Conservation (phyloP, 306 rosid genomes). For the Cicer bijugum region DNA sequence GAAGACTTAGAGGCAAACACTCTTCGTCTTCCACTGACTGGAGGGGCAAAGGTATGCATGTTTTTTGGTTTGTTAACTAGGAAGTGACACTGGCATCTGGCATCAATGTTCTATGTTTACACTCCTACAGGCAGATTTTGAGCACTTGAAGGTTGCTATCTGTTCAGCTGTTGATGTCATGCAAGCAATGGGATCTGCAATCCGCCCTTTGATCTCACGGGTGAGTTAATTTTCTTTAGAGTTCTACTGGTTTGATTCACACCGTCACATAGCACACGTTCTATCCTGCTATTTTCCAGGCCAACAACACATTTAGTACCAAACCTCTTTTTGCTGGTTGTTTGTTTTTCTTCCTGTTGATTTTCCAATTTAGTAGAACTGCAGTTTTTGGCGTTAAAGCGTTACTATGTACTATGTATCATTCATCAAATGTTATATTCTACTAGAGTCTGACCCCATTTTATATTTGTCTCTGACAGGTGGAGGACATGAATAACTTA, state of each 20-base stretch:
- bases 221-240: slow-evolving; percentile 54
- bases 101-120: slow-evolving; percentile 31
- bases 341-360: slow-evolving; percentile 36
- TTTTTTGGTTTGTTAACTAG: slow-evolving; percentile 35
- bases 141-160: slow-evolving; percentile 79
- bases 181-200: slow-evolving; percentile 87
- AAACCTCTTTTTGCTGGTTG: background rate
- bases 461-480: slow-evolving; percentile 55
- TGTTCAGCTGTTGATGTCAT: slow-evolving; percentile 88
- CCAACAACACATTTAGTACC: slow-evolving; percentile 3
- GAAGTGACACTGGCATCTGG: slow-evolving; percentile 37
- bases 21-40: slow-evolving; percentile 86
- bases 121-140: slow-evolving; percentile 76
- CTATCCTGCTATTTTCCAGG: slow-evolving; percentile 30
- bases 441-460: slow-evolving; percentile 31
- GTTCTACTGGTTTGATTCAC: slow-evolving; percentile 36
- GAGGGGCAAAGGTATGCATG: slow-evolving; percentile 81
- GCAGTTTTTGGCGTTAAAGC: slow-evolving; percentile 6
- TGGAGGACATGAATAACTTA: slow-evolving; percentile 69
- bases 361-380: slow-evolving; percentile 35
- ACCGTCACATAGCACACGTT: slow-evolving; percentile 12
- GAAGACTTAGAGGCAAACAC: slow-evolving; percentile 95
- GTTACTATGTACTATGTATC: background rate
- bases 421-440: slow-evolving; percentile 31
- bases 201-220: slow-evolving; percentile 75